Conservation (phyloP, 371 early-diverging fungal genomes). For the Mucor racemosus region DNA sequence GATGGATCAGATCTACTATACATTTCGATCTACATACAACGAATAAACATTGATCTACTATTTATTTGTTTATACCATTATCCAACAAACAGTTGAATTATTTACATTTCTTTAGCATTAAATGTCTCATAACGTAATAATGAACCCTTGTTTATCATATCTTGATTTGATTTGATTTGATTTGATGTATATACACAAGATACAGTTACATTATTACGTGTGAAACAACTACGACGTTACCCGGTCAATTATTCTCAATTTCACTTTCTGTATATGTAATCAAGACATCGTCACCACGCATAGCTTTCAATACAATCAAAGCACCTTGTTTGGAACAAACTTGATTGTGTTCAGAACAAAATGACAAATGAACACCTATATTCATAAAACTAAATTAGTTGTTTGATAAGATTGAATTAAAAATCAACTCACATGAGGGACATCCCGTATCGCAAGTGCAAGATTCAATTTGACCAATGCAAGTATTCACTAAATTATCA, state of each 20-base stretch:
- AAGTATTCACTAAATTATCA: conserved; percentile 29
- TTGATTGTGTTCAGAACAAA: conserved; percentile 50
- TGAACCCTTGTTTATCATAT: background rate
- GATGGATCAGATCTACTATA: too few relatives aligned
- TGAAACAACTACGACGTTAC: background rate
- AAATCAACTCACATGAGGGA: conserved; percentile 38
- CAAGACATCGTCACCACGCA: conserved; percentile 10
- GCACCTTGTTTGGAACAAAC: conserved; percentile 50
- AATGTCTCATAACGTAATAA: conserved; percentile 6
- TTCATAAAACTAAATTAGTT: background rate
- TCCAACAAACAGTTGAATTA: too few relatives aligned
- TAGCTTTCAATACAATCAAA: conserved; percentile 27
- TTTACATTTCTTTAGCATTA: too few relatives aligned
- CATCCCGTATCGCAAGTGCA: conserved; percentile 52
- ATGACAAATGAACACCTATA: conserved; percentile 43
- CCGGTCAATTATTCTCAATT: background rate
- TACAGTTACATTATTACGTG: background rate
- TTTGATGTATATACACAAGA: background rate
- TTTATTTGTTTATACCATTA: too few relatives aligned
- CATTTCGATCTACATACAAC: too few relatives aligned
- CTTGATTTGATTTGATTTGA: background rate
- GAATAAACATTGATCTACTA: too few relatives aligned
- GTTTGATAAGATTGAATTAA: background rate
- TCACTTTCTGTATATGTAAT: background rate
- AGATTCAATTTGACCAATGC: conserved; percentile 32